Conservation (phyloP, 306 rosid genomes). For the Albizia julibrissin region DNA sequence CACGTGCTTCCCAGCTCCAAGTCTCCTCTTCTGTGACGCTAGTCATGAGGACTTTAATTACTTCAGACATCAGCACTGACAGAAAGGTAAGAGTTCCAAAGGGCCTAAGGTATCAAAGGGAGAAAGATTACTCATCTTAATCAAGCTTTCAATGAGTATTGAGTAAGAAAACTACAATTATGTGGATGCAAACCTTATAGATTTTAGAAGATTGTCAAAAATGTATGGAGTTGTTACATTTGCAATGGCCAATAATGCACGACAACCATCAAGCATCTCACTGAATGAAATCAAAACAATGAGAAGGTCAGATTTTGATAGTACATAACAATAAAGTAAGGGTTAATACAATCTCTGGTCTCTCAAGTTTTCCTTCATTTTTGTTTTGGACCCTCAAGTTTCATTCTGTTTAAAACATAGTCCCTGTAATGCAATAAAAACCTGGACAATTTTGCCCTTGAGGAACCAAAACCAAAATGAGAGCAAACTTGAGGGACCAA, state of each 20-base stretch:
- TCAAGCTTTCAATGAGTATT: conserved; percentile 20
- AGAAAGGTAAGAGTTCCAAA: conserved; percentile 69
- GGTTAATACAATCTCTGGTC: too few species aligned
- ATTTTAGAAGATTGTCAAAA: conserved; percentile 75
- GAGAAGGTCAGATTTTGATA: conserved; percentile 30
- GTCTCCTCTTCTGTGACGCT: conserved; percentile 73
- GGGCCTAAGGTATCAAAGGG: conserved; percentile 64
- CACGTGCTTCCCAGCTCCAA: conserved; percentile 98
- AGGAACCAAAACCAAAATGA: too few species aligned
- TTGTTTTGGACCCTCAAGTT: too few species aligned
- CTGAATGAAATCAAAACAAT: conserved; percentile 54
- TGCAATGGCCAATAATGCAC: conserved; percentile 87
- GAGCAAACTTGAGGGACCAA: too few species aligned
- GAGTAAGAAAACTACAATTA: conserved; percentile 9
- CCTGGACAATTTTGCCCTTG: too few species aligned
- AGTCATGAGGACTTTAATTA: conserved; percentile 70
- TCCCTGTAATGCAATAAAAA: too few species aligned
- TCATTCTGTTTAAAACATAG: too few species aligned
- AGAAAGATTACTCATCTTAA: conserved; percentile 24
- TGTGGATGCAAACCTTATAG: conserved; percentile 53
- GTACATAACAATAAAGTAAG: neutral
- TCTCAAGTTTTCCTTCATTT: too few species aligned
- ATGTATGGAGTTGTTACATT: conserved; percentile 65
- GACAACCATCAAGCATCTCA: conserved; percentile 97
- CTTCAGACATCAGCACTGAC: conserved; percentile 80